Conservation (phyloP, 202 grass and related monocot species). For the Zizania palustris region DNA sequence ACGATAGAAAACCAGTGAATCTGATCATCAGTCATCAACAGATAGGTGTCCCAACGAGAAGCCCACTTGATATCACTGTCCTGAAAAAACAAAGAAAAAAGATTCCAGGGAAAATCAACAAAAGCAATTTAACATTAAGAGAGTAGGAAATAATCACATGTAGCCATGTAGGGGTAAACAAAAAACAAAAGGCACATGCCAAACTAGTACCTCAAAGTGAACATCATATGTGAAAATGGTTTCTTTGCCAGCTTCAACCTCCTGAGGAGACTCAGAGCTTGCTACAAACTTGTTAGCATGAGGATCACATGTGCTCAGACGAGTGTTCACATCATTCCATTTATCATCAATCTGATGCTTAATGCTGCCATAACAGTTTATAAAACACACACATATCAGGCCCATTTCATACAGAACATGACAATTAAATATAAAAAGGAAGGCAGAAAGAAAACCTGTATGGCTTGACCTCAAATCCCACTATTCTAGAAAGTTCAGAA, state of each 20-base stretch:
- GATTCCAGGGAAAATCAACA: no score
- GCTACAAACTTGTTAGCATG: constrained; percentile 1
- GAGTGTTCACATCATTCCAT: constrained; percentile 32
- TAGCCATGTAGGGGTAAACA: no score
- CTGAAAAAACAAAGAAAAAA: not conserved
- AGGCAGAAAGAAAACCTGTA: constrained; percentile 31
- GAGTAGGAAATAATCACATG: no score
- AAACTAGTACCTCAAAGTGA: constrained; percentile 23
- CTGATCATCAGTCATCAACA: constrained; percentile 37
- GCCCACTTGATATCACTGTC: constrained; percentile 40
- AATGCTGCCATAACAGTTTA: not conserved
- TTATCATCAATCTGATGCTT: constrained; percentile 35
- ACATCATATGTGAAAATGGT: constrained; percentile 50
- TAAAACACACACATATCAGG: no score
- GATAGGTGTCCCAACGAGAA: constrained; percentile 46
- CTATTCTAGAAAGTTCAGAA: constrained; percentile 21
- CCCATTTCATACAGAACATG: no score
- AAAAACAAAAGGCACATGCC: no score
- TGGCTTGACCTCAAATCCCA: constrained; percentile 43
- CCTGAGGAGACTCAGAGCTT: constrained; percentile 11
- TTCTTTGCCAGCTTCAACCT: constrained; percentile 24
- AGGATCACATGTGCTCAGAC: constrained; percentile 35
- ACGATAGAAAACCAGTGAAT: constrained; percentile 43
- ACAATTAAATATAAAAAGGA: no score
- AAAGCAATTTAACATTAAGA: no score